Base-by-base conservation (phyloP, 2,329 filamentous ascomycete genomes). In the Diaporthe sp. region DNA sequence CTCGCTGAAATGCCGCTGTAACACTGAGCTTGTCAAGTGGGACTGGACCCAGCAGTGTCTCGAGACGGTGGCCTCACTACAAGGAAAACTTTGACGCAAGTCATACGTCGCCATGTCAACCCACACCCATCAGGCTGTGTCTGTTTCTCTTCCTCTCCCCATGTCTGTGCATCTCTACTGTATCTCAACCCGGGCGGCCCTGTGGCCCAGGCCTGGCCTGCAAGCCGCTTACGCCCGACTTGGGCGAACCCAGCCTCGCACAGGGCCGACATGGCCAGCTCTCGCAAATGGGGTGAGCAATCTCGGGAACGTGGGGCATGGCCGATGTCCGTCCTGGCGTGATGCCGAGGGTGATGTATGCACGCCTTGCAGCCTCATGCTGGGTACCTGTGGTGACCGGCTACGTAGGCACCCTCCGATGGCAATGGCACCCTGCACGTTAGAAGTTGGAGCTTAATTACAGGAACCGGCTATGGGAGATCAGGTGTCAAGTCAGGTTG, bases 1-100 rank as follows among this genome's bases (percentile, higher is more conserved):
- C 72, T 75, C 72, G 75, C 72, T 76, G 57, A 74, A 76, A 74
- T 75, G 42, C 58, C 72, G 72, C 46, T 73, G 46, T 65, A 73
- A 73, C 58, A 58, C 44, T 62, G 57, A 62, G 71, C 61, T 37
- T 28, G 49, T 65, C 58, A 57, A 44, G 71, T 73, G 71, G 71
- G 58, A 73, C 71, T 60, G 42, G 58, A 65, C 31, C 71, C 71
- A 73, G 51, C 46, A 55, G 71, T 37, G 71, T 73, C 71, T 73
- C 49, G 71, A 73, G 71, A 73, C 46, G 71, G 46, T 74, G 53
- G 51, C 62, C 62, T 70, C 51, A 60, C 72, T 65, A 44, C 15
- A 22, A 19, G 31, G 28, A 49, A 76, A 71, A 73, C 25, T n/a
- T 57, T 65, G 34, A 51, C 34, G 17, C 46, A 71, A 71, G 75